A percentile compares a stretch with the other conserved stretches of the same genome.
phyloP scores from a whole-genome alignment of 768 basidiomycete species.

The Boletus rufocinnamomeus region DNA sequence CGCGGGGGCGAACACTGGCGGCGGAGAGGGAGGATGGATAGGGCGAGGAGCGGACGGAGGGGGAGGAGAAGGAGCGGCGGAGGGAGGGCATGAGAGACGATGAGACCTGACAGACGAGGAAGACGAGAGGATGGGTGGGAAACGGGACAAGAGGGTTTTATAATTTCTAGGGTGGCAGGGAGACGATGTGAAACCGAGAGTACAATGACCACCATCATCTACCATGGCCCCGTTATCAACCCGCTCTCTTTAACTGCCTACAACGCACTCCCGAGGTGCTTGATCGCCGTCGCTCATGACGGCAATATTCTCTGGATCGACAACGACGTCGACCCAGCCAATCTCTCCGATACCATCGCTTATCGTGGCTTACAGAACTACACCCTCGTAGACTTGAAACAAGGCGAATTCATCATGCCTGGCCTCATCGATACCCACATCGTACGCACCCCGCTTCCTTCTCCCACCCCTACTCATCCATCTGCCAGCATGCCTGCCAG shows the following conservation, averaged over 20 bases:
- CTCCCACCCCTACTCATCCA: not conserved
- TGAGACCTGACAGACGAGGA: slow-evolving; percentile 16
- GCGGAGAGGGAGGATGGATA: slow-evolving; percentile 52
- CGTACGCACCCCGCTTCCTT: slow-evolving; percentile 44
- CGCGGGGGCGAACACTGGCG: slow-evolving; percentile 41
- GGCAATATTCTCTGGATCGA: slow-evolving; percentile 76
- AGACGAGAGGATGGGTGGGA: slow-evolving; percentile 35
- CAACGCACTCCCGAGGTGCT: slow-evolving; percentile 49
- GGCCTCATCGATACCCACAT: slow-evolving; percentile 93
- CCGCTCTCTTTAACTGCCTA: slow-evolving; percentile 47
- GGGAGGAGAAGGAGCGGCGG: slow-evolving; percentile 73
- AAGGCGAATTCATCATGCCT: slow-evolving; percentile 76
- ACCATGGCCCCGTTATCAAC: slow-evolving; percentile 61
- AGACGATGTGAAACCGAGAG: not conserved
- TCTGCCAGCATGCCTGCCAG: slow-evolving; percentile 39
- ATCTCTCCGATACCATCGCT: slow-evolving; percentile 51
- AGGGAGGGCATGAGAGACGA: slow-evolving; percentile 64
- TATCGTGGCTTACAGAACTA: slow-evolving; percentile 45
- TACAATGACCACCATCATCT: slow-evolving; percentile 41
- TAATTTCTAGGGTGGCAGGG: slow-evolving; percentile 36
- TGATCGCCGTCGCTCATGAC: slow-evolving; percentile 51
- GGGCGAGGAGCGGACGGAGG: slow-evolving; percentile 67
- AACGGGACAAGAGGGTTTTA: slow-evolving; percentile 42
- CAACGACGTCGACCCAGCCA: slow-evolving; percentile 50
- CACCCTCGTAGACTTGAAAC: slow-evolving; percentile 41